Base-by-base conservation (phyloP, 176 grass and related monocot species). In the Oryza meyeriana region DNA sequence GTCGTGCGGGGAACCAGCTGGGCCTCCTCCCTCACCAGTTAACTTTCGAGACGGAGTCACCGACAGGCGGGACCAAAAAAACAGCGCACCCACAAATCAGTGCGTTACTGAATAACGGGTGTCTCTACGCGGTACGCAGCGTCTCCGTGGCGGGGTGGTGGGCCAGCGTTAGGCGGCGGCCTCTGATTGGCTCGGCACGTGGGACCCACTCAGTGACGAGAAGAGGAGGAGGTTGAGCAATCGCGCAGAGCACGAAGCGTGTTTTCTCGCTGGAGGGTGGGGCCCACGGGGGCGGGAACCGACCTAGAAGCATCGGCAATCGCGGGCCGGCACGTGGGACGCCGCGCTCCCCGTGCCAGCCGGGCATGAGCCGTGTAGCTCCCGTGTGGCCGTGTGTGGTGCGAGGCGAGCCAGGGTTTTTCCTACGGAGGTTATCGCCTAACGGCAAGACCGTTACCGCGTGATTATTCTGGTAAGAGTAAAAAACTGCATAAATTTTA, bases 261-360 rank as follows among this genome's bases (percentile, higher is more conserved):
- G 88, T 78, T 58, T 4, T 17, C 4, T 12, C 44, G 77, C 30
- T 45, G 74, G 52, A 18, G 33, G 5, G 55, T 16, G 33, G 86
- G 88, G 22, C 87, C 81, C 71, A 66, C 65, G 14, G 1, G 1
- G n/a, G 28, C 18, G 42, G 34, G 78, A 86, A 78, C 88, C 83
- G 79, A 90, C 83, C 83, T 78, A 40, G 79, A 81, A 74, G 59
- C 61, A 48, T 71, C 71, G 65, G 77, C 29, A 38, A 86, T 73
- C 10, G 13, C 57, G 45, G n/a, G 2, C 42, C 35, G 73, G 29
- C 79, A 82, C 83, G 79, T 90, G 88, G 59, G 28, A 38, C 35
- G 68, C 69, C 47, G 81, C 31, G 18, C 20, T 83, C 45, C 73
- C 59, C 73, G 29, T 58, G 87, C 74, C 79, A 73, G 69, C 69